Evolutionary conservation across 2,329 filamentous ascomycete species (phyloP), one percentile per base, ranked within the genome.

Genomic region (Colletotrichum tamarilloi): DNA sequence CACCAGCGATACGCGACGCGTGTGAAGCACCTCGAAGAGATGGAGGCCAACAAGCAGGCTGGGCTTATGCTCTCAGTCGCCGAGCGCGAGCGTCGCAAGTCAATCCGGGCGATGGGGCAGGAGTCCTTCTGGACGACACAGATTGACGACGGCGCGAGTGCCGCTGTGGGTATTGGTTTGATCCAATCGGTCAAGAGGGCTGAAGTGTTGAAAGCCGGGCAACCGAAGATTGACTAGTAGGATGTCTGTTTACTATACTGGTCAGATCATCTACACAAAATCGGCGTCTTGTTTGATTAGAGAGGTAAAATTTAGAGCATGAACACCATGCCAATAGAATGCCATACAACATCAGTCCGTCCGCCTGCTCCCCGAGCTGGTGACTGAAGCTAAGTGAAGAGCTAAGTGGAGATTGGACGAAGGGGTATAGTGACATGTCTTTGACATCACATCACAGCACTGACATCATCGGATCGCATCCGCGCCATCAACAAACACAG

Each of bases 71-170:
- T 85, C 0, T 80, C 76, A 1, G 79, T 81, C 1, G 82, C 80
- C 0, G 82, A 84, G 76, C 76, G 81, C 12, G 81, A 84, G 73
- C 78, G 84, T 4, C 79, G 84, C 32, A 83, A 82, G 74, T 85
- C 80, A 1, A 78, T 83, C 1, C 74, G 83, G 5, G 78, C 79
- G 0, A 77, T 77, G 26, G 79, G 80, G 7, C 76, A 77, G 14
- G 82, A 84, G 26, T 76, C 74, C 0, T 85, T 86, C 65, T 86
- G 84, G 82, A 85, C 82, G 9, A 84, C 80, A 66, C 84, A 86
- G 72, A 76, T 84, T 2, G 81, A 84, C 11, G 82, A 82, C 0
- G 84, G 83, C 0, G 76, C 77, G 26, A 85, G 84, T 7, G 79
- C 80, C 1, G 77, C 77, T 4, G 80, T 78, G 5, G 84, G 82